Conservation (phyloP, 1,284 basidiomycete species). For the Apiotrichum domesticum region DNA sequence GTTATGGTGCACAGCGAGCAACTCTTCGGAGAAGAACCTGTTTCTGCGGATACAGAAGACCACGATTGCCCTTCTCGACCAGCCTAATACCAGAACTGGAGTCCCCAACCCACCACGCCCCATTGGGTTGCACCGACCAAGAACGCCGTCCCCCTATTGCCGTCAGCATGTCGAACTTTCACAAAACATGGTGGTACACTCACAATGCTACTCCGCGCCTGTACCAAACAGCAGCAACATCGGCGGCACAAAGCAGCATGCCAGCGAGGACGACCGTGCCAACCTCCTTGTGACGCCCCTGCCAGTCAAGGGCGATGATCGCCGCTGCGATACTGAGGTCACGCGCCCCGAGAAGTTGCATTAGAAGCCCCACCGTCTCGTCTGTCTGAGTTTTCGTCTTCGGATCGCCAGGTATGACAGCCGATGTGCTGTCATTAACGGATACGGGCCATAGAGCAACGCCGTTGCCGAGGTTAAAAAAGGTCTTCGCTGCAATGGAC, state of each 20-base stretch:
- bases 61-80: too few species aligned
- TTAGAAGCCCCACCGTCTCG: neutral
- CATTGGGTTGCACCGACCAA: neutral
- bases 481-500: neutral
- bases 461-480: neutral
- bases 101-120: neutral
- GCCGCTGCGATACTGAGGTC: neutral
- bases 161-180: neutral
- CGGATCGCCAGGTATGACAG: neutral
- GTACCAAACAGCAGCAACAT: neutral
- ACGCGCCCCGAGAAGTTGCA: slow-evolving; percentile 1
- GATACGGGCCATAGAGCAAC: neutral
- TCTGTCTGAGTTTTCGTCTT: neutral
- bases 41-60: too few species aligned
- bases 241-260: neutral
- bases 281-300: neutral
- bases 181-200: neutral
- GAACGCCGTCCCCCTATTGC: neutral
- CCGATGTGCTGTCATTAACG: neutral
- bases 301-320: neutral
- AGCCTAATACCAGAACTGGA: slow-evolving; percentile 1
- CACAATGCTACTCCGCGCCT: neutral
- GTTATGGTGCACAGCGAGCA: too few species aligned
- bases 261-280: neutral
- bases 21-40: too few species aligned